Evolutionary conservation across 1,284 basidiomycete genomes (phyloP).

Genomic region (Cutaneotrichosporon sp.): DNA sequence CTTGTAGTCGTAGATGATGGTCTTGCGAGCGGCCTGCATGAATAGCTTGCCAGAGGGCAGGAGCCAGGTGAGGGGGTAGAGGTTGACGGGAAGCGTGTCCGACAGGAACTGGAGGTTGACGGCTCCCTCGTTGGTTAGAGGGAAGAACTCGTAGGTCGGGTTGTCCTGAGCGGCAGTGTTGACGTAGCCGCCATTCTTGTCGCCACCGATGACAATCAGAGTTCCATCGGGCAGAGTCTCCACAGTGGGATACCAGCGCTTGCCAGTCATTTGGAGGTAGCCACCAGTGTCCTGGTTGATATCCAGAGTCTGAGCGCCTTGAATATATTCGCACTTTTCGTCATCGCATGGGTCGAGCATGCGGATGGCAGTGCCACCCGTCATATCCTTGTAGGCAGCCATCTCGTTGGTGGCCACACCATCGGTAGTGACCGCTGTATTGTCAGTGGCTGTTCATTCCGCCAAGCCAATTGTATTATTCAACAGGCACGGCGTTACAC

Average conservation of each 20-base stretch:
- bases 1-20: constrained; percentile 67
- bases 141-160: constrained; percentile 73
- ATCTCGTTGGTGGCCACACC: constrained; percentile 43
- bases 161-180: constrained; percentile 71
- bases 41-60: constrained; percentile 70
- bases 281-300: constrained; percentile 41
- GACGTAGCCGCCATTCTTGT: constrained; percentile 61
- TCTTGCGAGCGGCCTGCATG: constrained; percentile 70
- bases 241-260: constrained; percentile 76
- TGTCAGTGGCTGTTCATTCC: constrained; percentile 17
- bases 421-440: constrained; percentile 41
- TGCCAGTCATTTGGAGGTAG: constrained; percentile 71
- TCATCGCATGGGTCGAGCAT: constrained; percentile 72
- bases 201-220: constrained; percentile 57
- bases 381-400: constrained; percentile 58
- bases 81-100: constrained; percentile 81
- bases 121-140: constrained; percentile 59
- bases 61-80: constrained; percentile 82
- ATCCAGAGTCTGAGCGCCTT: constrained; percentile 58
- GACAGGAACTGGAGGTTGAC: constrained; percentile 74
- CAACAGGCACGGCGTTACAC: constrained; percentile 4
- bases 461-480: background rate
- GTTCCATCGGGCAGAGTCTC: constrained; percentile 57
- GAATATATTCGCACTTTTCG: constrained; percentile 72
- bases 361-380: constrained; percentile 63